These are phyloP conservation scores for Magnaporthiopsis rhizophila DNA, from an alignment of 2,329 filamentous ascomycete genomes.

Conservation along the genomic window DNA sequence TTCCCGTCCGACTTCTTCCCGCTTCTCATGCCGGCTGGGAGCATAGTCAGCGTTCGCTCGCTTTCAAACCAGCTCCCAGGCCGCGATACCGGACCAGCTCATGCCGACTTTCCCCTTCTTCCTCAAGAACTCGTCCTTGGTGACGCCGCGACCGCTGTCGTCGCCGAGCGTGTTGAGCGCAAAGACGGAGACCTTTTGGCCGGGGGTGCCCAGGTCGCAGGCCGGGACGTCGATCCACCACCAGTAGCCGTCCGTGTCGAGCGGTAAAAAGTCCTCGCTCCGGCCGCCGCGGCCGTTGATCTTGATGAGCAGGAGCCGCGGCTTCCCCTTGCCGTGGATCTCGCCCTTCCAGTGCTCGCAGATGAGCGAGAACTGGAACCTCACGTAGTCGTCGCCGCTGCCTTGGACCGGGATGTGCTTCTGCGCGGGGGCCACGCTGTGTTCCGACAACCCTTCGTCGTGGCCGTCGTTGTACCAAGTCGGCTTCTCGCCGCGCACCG, in stretches of 20 bases:
- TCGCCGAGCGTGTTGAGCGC: slow-evolving; percentile 44
- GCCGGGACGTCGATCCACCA: slow-evolving; percentile 74
- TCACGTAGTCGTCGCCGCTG: slow-evolving; percentile 42
- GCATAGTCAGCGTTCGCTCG: background rate
- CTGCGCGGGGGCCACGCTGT: slow-evolving; percentile 52
- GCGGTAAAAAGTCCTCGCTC: slow-evolving; percentile 57
- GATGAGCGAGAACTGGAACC: slow-evolving; percentile 72
- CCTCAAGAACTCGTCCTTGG: slow-evolving; percentile 35
- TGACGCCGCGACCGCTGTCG: slow-evolving; percentile 38
- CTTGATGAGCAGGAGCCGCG: slow-evolving; percentile 62
- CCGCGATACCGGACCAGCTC: slow-evolving; percentile 34
- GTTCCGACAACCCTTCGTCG: slow-evolving; percentile 44
- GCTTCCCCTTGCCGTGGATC: slow-evolving; percentile 57
- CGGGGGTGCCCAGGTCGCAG: slow-evolving; percentile 56
- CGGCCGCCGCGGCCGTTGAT: slow-evolving; percentile 59
- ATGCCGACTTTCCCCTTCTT: slow-evolving; percentile 37
- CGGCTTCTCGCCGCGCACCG: slow-evolving; percentile 39
- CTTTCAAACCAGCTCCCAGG: slow-evolving; percentile 40
- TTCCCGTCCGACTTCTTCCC: too few species aligned
- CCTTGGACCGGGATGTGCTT: slow-evolving; percentile 55
- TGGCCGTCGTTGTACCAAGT: slow-evolving; percentile 36
- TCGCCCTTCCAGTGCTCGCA: slow-evolving; percentile 81
- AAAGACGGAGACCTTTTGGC: slow-evolving; percentile 58
- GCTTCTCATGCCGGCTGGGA: background rate
- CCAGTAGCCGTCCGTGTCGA: slow-evolving; percentile 70